These are phyloP conservation scores for Sporothrix pseudoabietina DNA, from an alignment of 2,329 filamentous ascomycete genomes.

Conservation along the genomic window DNA sequence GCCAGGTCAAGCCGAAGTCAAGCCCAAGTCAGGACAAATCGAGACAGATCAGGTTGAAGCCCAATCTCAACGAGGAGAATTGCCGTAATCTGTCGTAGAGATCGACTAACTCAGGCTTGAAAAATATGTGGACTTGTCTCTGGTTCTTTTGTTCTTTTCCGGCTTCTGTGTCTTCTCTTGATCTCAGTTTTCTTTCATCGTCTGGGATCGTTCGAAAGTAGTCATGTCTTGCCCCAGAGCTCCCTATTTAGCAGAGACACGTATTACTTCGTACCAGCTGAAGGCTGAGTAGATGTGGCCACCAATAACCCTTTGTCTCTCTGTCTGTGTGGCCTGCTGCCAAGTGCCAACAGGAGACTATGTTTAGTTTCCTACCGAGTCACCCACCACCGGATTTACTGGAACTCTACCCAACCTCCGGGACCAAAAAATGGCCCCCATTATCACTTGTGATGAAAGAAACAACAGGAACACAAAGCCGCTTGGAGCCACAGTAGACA, in stretches of 20 bases:
- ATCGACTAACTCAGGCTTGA: constrained; percentile 1
- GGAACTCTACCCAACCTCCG: neutral
- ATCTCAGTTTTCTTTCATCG: neutral
- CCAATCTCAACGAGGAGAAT: neutral
- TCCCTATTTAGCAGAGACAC: neutral
- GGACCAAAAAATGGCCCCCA: neutral
- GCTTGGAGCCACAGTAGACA: neutral
- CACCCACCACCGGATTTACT: constrained; percentile 15
- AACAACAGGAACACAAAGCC: neutral
- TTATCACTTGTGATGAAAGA: neutral
- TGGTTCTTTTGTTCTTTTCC: constrained; percentile 12
- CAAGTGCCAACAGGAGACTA: neutral
- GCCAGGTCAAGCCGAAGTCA: neutral
- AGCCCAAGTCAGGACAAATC: neutral
- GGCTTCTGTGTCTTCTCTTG: neutral
- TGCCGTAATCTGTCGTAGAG: constrained; percentile 7
- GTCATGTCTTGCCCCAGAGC: neutral
- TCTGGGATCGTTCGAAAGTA: neutral
- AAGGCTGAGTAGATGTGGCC: neutral
- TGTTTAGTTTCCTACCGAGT: neutral
- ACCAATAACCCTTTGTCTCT: neutral
- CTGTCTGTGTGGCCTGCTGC: neutral
- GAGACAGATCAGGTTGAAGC: neutral
- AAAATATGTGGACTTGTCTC: neutral
- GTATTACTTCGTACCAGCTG: neutral